Evolutionary conservation across 2,329 filamentous ascomycete genomes (phyloP), one percentile per base, ranked within the genome.

Genomic region (Phoma sp.): DNA sequence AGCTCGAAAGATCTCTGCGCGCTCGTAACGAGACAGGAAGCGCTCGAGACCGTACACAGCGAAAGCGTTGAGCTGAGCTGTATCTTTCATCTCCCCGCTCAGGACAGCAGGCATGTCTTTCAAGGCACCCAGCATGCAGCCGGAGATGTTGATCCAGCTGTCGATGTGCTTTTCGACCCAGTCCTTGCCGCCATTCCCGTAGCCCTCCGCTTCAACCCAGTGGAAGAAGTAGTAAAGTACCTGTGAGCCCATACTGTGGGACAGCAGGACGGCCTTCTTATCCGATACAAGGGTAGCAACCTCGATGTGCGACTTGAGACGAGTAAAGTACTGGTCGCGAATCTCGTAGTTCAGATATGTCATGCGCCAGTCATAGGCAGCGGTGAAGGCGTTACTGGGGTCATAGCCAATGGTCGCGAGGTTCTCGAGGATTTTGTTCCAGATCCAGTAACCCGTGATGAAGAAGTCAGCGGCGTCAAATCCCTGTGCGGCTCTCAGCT

Each of bases 391-490:
- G 65, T 88, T 88, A 2, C 82, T 86, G 84, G 95, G 93, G 70
- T 99, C 95, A 73, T 99, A 99, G 11, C 95, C 95, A 54, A 99
- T 89, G 0, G 92, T 95, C 0, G 95, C 95, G 46, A 99, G 80
- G 69, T 99, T 99, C 77, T 99, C 95, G 44, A 99, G 82, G 57
- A 99, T 97, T 77, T 98, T 98, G 78, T 91, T 97, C 93, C 93
- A 97, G 57, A 99, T 98, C 95, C 95, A 99, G 77, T 99, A 99
- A 4, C 86, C 86, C 2, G 85, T 87, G 61, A 88, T 87, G 75
- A 96, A 95, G 79, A 99, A 99, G 76, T 99, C 95, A 9, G 95
- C 93, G 2, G 95, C 95, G 75, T 99, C 95, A 66, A 99, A 99
- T 2, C 95, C 95, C 73, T 98, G 95, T 0, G 95, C 93, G 7